phyloP scores from a whole-genome alignment of 2,329 filamentous ascomycete species.

The Colletotrichum chlorophyti region DNA sequence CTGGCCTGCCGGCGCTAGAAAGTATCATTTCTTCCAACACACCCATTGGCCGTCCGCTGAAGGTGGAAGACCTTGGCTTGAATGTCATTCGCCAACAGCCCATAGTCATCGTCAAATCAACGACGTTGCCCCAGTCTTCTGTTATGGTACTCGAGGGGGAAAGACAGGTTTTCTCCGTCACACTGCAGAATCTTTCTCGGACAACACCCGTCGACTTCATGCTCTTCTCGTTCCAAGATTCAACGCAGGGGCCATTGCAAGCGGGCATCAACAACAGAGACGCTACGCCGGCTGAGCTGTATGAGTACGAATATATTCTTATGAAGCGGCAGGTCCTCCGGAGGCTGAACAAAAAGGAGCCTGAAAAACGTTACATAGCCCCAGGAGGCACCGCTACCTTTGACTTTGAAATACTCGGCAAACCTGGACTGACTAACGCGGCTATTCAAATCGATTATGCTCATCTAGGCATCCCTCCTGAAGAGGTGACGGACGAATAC shows the following conservation, averaged over 20 bases:
- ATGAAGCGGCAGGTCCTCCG: constrained; percentile 75
- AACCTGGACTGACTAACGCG: constrained; percentile 81
- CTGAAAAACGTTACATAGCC: constrained; percentile 65
- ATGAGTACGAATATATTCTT: constrained; percentile 84
- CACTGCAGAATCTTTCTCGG: constrained; percentile 77
- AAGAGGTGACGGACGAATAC: constrained; percentile 75
- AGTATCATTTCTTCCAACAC: constrained; percentile 47
- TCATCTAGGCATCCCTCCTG: constrained; percentile 73
- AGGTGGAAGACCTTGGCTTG: constrained; percentile 62
- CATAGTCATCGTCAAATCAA: constrained; percentile 75
- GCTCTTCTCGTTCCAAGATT: constrained; percentile 89
- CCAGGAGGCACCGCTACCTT: constrained; percentile 75
- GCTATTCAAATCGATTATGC: constrained; percentile 88
- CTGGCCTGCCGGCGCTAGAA: constrained; percentile 68
- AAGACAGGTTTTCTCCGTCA: constrained; percentile 76
- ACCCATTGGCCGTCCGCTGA: constrained; percentile 48
- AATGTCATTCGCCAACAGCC: constrained; percentile 85
- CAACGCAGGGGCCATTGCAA: constrained; percentile 79
- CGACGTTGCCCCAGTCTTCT: constrained; percentile 81
- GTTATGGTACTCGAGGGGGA: constrained; percentile 96
- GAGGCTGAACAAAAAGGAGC: constrained; percentile 53
- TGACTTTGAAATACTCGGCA: constrained; percentile 84
- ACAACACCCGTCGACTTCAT: constrained; percentile 81
- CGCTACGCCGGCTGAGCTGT: constrained; percentile 77
- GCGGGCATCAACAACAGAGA: constrained; percentile 78